Evolutionary conservation across 805 yeast species (phyloP).

Genomic region (Barnettozyma pratensis): DNA sequence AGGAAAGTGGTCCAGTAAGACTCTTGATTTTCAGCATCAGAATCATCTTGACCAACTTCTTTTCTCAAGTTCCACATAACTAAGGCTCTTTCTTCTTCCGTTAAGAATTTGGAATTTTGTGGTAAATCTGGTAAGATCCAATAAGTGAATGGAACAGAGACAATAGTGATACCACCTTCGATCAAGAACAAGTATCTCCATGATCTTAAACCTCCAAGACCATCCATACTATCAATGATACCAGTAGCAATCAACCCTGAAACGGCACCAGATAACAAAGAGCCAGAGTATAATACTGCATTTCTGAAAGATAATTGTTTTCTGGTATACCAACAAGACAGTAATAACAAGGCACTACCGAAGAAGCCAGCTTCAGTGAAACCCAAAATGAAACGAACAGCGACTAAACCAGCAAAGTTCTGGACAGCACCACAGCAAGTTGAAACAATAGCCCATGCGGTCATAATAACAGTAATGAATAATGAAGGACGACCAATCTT

Average conservation of each 20-base stretch:
- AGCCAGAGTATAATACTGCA: constrained; percentile 46
- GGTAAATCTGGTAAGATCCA: constrained; percentile 50
- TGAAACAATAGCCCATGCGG: constrained; percentile 40
- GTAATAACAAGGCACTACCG: constrained; percentile 43
- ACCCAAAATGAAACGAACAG: constrained; percentile 35
- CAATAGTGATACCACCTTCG: constrained; percentile 49
- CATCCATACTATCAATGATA: constrained; percentile 39
- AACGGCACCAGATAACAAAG: constrained; percentile 47
- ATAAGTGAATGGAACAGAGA: constrained; percentile 42
- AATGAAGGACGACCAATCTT: constrained; percentile 44
- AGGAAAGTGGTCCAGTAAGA: constrained; percentile 32
- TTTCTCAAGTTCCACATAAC: constrained; percentile 24
- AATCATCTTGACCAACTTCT: constrained; percentile 26
- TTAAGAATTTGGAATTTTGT: constrained; percentile 41
- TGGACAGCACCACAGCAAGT: constrained; percentile 31
- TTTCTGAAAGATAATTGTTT: constrained; percentile 45
- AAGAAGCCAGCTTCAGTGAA: constrained; percentile 44
- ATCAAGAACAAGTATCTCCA: constrained; percentile 57
- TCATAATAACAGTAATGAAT: constrained; percentile 45
- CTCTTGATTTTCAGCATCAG: constrained; percentile 22
- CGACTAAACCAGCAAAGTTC: constrained; percentile 26
- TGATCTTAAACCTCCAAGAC: constrained; percentile 35
- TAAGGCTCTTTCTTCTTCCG: constrained; percentile 38
- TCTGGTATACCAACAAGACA: constrained; percentile 53
- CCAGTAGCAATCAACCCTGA: constrained; percentile 53